phyloP scores from a whole-genome alignment of 1,139 yeast species.

The Schwanniomyces etchellsii region DNA sequence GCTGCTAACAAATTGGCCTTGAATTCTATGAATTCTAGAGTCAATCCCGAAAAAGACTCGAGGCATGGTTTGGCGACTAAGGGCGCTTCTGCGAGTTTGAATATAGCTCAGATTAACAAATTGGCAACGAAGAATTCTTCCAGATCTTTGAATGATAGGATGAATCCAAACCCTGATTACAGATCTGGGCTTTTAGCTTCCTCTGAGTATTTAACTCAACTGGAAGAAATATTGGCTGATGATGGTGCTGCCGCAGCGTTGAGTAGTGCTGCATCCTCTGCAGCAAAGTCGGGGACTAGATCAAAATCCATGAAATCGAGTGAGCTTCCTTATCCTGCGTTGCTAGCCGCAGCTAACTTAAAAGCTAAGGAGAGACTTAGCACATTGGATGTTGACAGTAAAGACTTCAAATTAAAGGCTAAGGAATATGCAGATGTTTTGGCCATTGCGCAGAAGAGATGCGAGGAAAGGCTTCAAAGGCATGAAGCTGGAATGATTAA shows the following conservation, averaged over 20 bases:
- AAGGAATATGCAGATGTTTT: conserved; percentile 41
- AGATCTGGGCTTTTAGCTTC: conserved; percentile 33
- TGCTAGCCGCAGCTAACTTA: conserved; percentile 56
- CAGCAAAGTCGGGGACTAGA: conserved; percentile 23
- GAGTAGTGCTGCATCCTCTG: conserved; percentile 22
- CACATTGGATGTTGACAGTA: conserved; percentile 25
- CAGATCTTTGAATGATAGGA: conserved; percentile 35
- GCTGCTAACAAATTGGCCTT: conserved; percentile 41
- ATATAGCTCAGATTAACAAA: conserved; percentile 37
- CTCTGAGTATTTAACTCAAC: conserved; percentile 21
- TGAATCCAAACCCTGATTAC: conserved; percentile 40
- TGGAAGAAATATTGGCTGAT: conserved; percentile 33
- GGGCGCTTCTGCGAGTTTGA: conserved; percentile 23
- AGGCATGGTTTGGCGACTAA: conserved; percentile 42
- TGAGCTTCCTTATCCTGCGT: conserved; percentile 48
- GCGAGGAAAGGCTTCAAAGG: conserved; percentile 47
- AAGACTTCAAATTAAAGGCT: conserved; percentile 37
- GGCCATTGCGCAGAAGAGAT: conserved; percentile 65
- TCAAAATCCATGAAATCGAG: conserved; percentile 31
- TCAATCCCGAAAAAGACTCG: conserved; percentile 38
- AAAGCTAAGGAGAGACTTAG: conserved; percentile 51
- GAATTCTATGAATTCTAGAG: conserved; percentile 42
- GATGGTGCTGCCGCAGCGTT: conserved; percentile 34
- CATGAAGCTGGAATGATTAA: conserved; percentile 54
- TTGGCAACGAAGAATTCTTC: conserved; percentile 41